phyloP scores from a whole-genome alignment of 108 stramenopile species.

The Cyclotella sp. region DNA sequence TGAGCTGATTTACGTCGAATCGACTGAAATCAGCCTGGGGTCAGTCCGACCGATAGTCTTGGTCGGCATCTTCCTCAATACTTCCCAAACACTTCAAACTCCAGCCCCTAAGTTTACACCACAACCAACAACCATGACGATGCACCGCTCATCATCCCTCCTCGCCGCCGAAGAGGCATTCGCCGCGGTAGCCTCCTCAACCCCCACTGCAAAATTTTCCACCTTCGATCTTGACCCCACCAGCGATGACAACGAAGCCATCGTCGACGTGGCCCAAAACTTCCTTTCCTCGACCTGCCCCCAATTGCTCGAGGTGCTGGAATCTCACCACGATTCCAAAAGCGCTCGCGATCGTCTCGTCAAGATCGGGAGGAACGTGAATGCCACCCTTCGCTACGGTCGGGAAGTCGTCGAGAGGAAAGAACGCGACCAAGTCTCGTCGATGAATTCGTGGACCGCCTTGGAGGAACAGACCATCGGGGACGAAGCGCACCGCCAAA shows the following conservation, averaged over 20 bases:
- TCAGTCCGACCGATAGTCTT: too few species aligned
- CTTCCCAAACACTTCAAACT: neutral
- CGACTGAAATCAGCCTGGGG: too few species aligned
- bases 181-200: constrained; percentile 1
- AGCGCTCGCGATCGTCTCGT: constrained; percentile 66
- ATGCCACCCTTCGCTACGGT: constrained; percentile 47
- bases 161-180: constrained; percentile 5
- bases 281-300: constrained; percentile 57
- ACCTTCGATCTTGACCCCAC: constrained; percentile 31
- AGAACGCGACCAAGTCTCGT: neutral
- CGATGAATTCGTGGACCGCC: constrained; percentile 3
- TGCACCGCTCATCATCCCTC: constrained; percentile 12
- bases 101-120: neutral
- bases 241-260: constrained; percentile 31
- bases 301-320: constrained; percentile 31
- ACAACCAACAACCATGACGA: constrained; percentile 3
- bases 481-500: constrained; percentile 5
- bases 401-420: constrained; percentile 24
- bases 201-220: neutral
- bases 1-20: too few species aligned
- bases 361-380: constrained; percentile 70
- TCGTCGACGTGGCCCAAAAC: constrained; percentile 52
- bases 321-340: constrained; percentile 36
- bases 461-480: constrained; percentile 27
- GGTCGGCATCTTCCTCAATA: too few species aligned